Conservation (phyloP, 1,139 yeast genomes). For the Chernovozyma sophiae-reginae region DNA sequence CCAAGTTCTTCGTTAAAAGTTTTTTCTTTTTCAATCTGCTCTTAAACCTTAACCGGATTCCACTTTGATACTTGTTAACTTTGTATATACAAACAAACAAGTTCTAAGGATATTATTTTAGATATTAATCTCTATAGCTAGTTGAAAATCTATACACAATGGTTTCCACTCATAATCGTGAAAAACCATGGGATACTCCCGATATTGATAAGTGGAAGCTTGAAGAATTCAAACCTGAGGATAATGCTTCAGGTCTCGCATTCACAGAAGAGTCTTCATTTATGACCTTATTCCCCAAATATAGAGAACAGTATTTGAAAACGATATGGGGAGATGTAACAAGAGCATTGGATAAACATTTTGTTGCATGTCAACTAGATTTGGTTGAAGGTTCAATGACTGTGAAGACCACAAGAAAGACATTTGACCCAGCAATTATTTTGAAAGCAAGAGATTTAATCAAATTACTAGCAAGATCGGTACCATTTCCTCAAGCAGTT, state of each 20-base stretch:
- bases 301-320: slow-evolving; percentile 85
- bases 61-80: no score
- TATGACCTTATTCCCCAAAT: slow-evolving; percentile 93
- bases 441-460: slow-evolving; percentile 93
- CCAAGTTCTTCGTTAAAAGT: no score
- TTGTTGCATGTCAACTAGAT: slow-evolving; percentile 77
- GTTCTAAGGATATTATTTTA: no score
- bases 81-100: no score
- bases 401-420: slow-evolving; percentile 90
- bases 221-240: slow-evolving; percentile 87
- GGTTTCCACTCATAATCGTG: slow-evolving; percentile 91
- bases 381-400: slow-evolving; percentile 97
- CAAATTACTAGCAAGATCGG: slow-evolving; percentile 90
- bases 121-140: no score
- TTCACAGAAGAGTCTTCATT: slow-evolving; percentile 94
- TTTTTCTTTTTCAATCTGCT: no score
- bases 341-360: slow-evolving; percentile 64
- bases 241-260: slow-evolving; percentile 78
- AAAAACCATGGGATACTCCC: slow-evolving; percentile 97
- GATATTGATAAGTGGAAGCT: slow-evolving; percentile 92
- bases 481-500: slow-evolving; percentile 94
- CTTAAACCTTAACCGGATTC: no score
- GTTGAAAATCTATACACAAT: no score
- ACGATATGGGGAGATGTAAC: slow-evolving; percentile 95
- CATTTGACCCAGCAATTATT: slow-evolving; percentile 92